Conservation (phyloP, 177 flowering plant genomes). For the Tripterygium wilfordii region DNA sequence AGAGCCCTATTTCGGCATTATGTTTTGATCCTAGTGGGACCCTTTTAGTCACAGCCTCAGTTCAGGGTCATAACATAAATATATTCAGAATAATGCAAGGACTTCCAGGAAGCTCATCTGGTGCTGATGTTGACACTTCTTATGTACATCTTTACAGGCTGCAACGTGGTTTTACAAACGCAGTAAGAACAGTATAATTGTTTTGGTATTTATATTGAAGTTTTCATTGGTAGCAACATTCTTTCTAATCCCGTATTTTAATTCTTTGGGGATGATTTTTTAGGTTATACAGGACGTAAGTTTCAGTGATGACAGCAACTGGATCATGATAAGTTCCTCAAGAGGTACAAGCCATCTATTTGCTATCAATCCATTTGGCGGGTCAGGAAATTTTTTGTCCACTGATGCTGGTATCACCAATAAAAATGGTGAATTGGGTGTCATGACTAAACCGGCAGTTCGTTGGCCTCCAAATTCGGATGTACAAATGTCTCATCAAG, state of each 20-base stretch:
- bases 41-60: slow-evolving; percentile 80
- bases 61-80: slow-evolving; percentile 89
- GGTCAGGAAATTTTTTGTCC: slow-evolving; percentile 31
- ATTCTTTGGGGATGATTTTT: no score
- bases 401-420: slow-evolving; percentile 20
- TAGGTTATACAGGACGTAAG: slow-evolving; percentile 94
- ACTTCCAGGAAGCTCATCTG: slow-evolving; percentile 28
- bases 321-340: slow-evolving; percentile 89
- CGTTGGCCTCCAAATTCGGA: slow-evolving; percentile 33
- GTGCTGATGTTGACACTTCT: slow-evolving; percentile 33
- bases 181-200: slow-evolving; percentile 35
- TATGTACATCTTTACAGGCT: slow-evolving; percentile 74
- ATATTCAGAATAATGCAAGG: slow-evolving; percentile 66
- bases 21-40: slow-evolving; percentile 91
- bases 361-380: slow-evolving; percentile 70
- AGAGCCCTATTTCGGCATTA: slow-evolving; percentile 77
- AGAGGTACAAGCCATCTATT: slow-evolving; percentile 91
- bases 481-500: slow-evolving; percentile 33
- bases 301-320: slow-evolving; percentile 79
- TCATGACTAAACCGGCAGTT: slow-evolving; percentile 19
- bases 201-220: no score
- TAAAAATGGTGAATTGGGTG: slow-evolving; percentile 23
- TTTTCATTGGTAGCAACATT: no score
- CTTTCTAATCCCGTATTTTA: no score
- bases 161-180: slow-evolving; percentile 86